Conservation (phyloP, 768 basidiomycete genomes). For the Mycena leptocephala region DNA sequence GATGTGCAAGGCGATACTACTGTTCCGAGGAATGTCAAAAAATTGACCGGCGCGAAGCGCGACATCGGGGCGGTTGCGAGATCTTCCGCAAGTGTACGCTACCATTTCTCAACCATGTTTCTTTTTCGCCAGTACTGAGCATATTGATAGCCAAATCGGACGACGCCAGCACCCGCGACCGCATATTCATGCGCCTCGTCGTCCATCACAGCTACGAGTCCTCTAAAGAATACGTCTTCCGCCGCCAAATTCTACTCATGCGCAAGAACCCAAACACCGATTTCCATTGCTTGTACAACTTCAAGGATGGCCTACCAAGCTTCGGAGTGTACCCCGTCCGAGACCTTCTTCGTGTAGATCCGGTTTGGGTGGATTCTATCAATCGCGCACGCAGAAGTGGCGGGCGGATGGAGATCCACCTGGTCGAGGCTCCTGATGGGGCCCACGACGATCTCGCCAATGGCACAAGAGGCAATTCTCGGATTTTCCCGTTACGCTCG, state of each 20-base stretch:
- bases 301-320: no score
- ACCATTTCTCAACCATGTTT: background rate
- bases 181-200: background rate
- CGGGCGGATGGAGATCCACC: background rate
- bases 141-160: no score
- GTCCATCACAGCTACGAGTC: background rate
- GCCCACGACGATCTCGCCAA: no score
- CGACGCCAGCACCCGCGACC: no score
- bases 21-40: background rate
- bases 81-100: background rate
- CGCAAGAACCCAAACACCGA: no score
- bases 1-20: background rate
- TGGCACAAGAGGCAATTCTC: no score
- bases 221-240: background rate
- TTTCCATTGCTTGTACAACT: no score
- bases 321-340: no score
- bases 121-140: background rate
- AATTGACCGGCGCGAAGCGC: background rate
- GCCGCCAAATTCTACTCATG: background rate
- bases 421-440: no score
- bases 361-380: background rate
- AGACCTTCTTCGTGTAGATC: background rate
- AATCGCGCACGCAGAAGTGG: background rate
- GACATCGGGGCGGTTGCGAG: background rate
- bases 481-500: no score